A percentile compares a stretch with the other conserved stretches of the same genome.
phyloP scores from a whole-genome alignment of 805 yeast species.

The Hemisphaericaspora nanyangensis region DNA sequence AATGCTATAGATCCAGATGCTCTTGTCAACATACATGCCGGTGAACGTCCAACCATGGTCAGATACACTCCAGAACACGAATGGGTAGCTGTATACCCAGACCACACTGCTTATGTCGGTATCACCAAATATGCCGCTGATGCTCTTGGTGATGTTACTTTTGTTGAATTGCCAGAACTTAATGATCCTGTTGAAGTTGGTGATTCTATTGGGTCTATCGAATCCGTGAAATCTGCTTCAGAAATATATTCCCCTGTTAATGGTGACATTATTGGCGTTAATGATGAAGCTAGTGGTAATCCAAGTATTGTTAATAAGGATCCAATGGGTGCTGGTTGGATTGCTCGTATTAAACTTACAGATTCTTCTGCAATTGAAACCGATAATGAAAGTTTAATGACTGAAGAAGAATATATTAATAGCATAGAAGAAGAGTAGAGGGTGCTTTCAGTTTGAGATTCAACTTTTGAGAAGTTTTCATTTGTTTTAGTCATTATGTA shows the following conservation, averaged over 20 bases:
- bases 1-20: no score
- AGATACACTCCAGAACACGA: slow-evolving; percentile 89
- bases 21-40: no score
- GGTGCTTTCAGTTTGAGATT: no score
- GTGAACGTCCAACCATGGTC: slow-evolving; percentile 44
- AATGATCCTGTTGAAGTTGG: slow-evolving; percentile 62
- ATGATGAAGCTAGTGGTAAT: slow-evolving; percentile 57
- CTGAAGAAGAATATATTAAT: slow-evolving; percentile 52
- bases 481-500: no score
- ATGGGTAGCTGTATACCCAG: slow-evolving; percentile 85
- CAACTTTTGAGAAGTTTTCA: no score
- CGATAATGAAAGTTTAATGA: slow-evolving; percentile 44
- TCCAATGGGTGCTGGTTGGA: slow-evolving; percentile 94
- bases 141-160: slow-evolving; percentile 96
- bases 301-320: slow-evolving; percentile 83
- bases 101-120: slow-evolving; percentile 81
- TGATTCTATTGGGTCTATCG: slow-evolving; percentile 89
- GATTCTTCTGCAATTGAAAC: slow-evolving; percentile 32
- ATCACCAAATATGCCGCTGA: slow-evolving; percentile 94
- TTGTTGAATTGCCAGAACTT: slow-evolving; percentile 80
- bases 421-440: slow-evolving; percentile 46
- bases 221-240: slow-evolving; percentile 89
- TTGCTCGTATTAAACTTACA: slow-evolving; percentile 66
- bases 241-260: slow-evolving; percentile 87
- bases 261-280: slow-evolving; percentile 73